phyloP scores from a whole-genome alignment of 306 rosid species.

The Senna tora region DNA sequence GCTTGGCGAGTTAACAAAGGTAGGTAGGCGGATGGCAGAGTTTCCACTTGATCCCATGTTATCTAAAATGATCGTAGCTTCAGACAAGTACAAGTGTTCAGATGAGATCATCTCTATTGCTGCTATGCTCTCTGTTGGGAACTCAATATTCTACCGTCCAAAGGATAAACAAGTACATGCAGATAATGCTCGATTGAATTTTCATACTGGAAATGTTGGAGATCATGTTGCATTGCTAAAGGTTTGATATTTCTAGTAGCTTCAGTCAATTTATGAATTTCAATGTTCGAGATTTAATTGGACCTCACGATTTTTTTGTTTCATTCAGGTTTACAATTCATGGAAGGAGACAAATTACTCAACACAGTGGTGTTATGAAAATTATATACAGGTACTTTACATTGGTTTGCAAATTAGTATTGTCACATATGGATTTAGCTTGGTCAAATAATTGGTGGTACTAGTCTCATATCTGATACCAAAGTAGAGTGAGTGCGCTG shows the following conservation, averaged over 20 bases:
- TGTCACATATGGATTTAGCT: constrained; percentile 1
- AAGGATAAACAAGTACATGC: constrained; percentile 99
- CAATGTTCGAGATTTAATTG: constrained; percentile 25
- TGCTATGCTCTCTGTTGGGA: constrained; percentile 92
- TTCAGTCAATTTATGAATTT: constrained; percentile 8
- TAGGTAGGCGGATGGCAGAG: constrained; percentile 94
- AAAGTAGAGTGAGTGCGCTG: not conserved
- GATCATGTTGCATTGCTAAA: constrained; percentile 87
- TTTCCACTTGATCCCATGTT: constrained; percentile 96
- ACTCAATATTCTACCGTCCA: constrained; percentile 95
- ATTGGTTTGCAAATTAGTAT: constrained; percentile 22
- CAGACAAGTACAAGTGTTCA: constrained; percentile 85
- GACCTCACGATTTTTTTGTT: not conserved
- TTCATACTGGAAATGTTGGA: constrained; percentile 91
- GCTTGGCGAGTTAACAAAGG: constrained; percentile 87
- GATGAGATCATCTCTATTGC: constrained; percentile 87
- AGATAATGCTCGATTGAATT: constrained; percentile 89
- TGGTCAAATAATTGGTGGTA: constrained; percentile 1
- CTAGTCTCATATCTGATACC: not conserved
- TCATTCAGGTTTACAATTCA: constrained; percentile 75
- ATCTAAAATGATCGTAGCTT: constrained; percentile 92
- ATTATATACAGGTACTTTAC: constrained; percentile 76
- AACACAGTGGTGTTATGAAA: constrained; percentile 96
- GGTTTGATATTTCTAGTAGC: constrained; percentile 45
- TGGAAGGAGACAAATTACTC: constrained; percentile 98